Evolutionary conservation across 2,329 filamentous ascomycete species (phyloP).

Genomic region (Aspergillus sp.): DNA sequence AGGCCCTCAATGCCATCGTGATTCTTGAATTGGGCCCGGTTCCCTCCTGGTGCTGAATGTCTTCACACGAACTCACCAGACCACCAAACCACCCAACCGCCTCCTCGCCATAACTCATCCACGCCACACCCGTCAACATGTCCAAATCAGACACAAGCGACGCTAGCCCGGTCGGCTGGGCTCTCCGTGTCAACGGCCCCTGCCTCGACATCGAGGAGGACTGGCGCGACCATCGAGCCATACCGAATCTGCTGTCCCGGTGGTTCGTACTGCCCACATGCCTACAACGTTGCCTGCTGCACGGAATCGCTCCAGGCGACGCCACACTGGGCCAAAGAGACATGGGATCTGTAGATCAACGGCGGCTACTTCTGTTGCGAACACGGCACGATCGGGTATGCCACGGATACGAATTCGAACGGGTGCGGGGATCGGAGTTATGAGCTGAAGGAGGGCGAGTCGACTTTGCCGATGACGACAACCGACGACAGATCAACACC

Average conservation of each 20-base stretch:
- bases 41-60: too few species aligned
- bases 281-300: constrained; percentile 8
- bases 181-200: constrained; percentile 5
- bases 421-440: constrained; percentile 3
- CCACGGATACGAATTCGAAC: not conserved
- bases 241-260: constrained; percentile 4
- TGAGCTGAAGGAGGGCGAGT: not conserved
- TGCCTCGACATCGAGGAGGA: constrained; percentile 2
- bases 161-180: not conserved
- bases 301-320: not conserved
- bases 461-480: not conserved
- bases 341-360: constrained; percentile 11
- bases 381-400: constrained; percentile 3
- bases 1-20: too few species aligned
- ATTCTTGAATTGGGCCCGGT: too few species aligned
- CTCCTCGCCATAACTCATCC: too few species aligned
- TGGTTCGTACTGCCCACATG: constrained; percentile 4
- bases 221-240: constrained; percentile 1
- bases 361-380: constrained; percentile 8
- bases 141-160: not conserved
- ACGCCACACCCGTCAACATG: not conserved
- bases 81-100: too few species aligned
- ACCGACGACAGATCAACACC: not conserved
- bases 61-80: too few species aligned
- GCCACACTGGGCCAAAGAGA: constrained; percentile 3